Base-by-base conservation (phyloP, 1,139 yeast genomes). In the Meyerozyma sp. region DNA sequence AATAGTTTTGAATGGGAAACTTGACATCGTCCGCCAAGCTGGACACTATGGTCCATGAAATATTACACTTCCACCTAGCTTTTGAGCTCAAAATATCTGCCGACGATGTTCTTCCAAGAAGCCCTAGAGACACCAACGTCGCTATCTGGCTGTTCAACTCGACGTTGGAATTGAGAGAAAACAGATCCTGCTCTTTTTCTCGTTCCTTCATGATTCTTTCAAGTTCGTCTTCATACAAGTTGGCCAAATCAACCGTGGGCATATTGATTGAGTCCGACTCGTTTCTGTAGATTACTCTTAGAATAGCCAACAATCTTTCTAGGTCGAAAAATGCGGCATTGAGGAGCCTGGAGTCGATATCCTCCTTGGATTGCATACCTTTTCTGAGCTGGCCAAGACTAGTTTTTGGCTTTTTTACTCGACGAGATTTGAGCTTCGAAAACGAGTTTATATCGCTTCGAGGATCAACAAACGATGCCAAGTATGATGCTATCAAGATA, bases 401-500 rank as follows among this genome's bases (percentile, higher is more conserved):
- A 8, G 37, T 34, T 25, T 27, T 37, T 10, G 32, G 42, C 49
- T 56, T 74, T 67, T 73, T 65, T 30, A 61, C 56, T 42, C 67
- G 66, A 32, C 75, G 68, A 16, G 76, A 78, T 49, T 79, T 78
- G 21, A 82, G 68, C 47, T 72, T 75, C 38, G 91, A 80, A 51
- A 84, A 85, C 45, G 73, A 66, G 37, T 77, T 74, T 49, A 79
- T 66, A 57, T 85, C 94, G 48, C 70, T 68, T 47, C 75, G 75
- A 4, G 81, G 79, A 5, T 81, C 80, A 42, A 79, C 78, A 55
- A 74, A 82, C 1, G 91, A 82, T 0, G 91, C 90, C 44, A 85
- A 65, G 53, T 82, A 85, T 0, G 88, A 81, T 1, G 91, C 87
- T 42, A 84, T 70, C 21, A 85, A 61, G 3, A 84, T 63, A 53